Conservation (phyloP, 1,284 basidiomycete species). For the Malassezia yamatoensis region DNA sequence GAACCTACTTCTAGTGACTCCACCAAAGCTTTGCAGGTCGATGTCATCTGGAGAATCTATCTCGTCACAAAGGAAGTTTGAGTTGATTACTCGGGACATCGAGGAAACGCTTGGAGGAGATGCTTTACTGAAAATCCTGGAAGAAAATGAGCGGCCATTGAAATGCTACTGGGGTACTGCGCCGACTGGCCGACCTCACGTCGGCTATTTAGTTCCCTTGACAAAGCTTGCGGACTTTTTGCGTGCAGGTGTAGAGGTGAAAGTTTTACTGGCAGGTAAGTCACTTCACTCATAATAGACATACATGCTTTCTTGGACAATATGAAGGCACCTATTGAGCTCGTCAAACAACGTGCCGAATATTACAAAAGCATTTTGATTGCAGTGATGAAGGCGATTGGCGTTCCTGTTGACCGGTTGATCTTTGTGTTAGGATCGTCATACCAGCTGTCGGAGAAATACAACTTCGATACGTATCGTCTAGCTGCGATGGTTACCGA, state of each 20-base stretch:
- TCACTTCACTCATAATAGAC: slow-evolving; percentile 53
- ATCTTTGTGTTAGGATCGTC: slow-evolving; percentile 75
- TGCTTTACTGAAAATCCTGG: slow-evolving; percentile 67
- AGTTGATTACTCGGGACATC: slow-evolving; percentile 74
- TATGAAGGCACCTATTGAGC: slow-evolving; percentile 89
- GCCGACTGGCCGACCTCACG: slow-evolving; percentile 81
- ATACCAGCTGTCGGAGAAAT: slow-evolving; percentile 83
- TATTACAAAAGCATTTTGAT: slow-evolving; percentile 80
- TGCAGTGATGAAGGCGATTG: slow-evolving; percentile 75
- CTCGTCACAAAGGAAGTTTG: slow-evolving; percentile 52
- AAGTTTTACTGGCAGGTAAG: slow-evolving; percentile 69
- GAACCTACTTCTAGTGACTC: not conserved
- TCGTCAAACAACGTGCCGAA: slow-evolving; percentile 74
- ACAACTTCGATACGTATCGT: slow-evolving; percentile 89
- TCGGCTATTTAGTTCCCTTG: slow-evolving; percentile 91
- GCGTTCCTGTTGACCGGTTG: slow-evolving; percentile 67
- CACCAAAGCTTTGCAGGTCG: not conserved
- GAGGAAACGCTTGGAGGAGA: slow-evolving; percentile 83
- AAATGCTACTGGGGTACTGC: slow-evolving; percentile 62
- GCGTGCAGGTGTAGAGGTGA: slow-evolving; percentile 81
- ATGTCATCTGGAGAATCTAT: not conserved
- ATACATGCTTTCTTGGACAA: slow-evolving; percentile 97
- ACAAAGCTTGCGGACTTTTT: slow-evolving; percentile 96
- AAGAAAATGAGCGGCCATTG: slow-evolving; percentile 52
- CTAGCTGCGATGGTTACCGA: slow-evolving; percentile 80